Conservation (phyloP, 331 rosid species). For the Pyracantha coccinea region DNA sequence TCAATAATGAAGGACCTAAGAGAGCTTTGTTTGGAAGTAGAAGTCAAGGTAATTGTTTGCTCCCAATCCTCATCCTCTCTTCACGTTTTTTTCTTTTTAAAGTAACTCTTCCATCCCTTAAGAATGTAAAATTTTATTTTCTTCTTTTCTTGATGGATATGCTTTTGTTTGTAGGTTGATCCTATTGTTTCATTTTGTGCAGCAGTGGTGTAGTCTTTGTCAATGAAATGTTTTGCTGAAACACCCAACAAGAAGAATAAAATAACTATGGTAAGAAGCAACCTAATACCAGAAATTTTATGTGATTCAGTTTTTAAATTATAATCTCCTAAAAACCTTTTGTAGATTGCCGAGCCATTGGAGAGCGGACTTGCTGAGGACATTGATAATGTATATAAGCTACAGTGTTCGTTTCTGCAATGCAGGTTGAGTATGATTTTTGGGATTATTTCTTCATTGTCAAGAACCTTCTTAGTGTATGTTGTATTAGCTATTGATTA, state of each 20-base stretch:
- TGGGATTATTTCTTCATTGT: background rate
- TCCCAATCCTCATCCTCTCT: background rate
- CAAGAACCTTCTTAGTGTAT: slow-evolving; percentile 1
- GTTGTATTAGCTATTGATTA: background rate
- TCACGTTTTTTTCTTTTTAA: background rate
- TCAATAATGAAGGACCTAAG: slow-evolving; percentile 98
- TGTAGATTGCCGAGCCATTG: no score
- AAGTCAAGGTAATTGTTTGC: slow-evolving; percentile 62
- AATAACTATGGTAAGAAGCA: no score
- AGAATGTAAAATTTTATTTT: background rate
- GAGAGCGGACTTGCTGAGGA: no score
- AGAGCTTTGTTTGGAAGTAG: slow-evolving; percentile 96
- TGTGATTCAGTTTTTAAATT: no score
- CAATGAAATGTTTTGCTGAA: no score
- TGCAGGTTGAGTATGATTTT: slow-evolving; percentile 52
- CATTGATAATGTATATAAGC: no score
- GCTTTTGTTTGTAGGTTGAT: background rate
- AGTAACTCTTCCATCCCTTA: background rate
- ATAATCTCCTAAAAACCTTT: no score
- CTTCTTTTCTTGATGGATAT: background rate
- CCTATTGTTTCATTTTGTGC: no score
- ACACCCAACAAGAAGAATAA: no score
- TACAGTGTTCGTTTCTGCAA: slow-evolving; percentile 45
- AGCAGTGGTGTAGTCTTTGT: no score
- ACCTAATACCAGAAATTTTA: no score